Conservation (phyloP, 2,329 filamentous ascomycete genomes). For the Trichoderma sp. region DNA sequence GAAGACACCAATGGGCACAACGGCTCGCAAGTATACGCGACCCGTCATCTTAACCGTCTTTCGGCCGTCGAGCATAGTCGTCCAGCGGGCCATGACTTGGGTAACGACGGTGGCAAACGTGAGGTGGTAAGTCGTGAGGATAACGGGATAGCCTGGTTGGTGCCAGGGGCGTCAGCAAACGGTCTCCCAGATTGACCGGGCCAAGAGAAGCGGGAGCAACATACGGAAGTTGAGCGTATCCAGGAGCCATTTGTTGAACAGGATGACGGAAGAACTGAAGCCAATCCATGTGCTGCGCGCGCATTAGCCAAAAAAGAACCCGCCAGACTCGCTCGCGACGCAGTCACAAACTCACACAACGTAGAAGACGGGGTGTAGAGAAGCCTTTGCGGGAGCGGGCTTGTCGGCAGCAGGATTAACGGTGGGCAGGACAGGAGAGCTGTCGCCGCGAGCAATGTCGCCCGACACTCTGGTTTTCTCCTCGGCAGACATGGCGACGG, state of each 20-base stretch:
- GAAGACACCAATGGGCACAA: constrained; percentile 91
- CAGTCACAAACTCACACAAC: constrained; percentile 55
- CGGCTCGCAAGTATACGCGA: constrained; percentile 85
- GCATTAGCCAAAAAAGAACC: constrained; percentile 2
- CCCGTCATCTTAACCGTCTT: constrained; percentile 98
- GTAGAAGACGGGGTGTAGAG: constrained; percentile 80
- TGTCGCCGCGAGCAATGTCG: constrained; percentile 63
- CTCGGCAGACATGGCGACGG: constrained; percentile 45
- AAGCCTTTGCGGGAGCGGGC: constrained; percentile 58
- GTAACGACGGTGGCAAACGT: constrained; percentile 91
- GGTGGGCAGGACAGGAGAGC: constrained; percentile 68
- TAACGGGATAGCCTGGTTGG: constrained; percentile 65
- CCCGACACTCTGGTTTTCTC: constrained; percentile 84
- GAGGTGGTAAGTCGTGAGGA: constrained; percentile 95
- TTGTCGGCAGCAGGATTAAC: constrained; percentile 76
- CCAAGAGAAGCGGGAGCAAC: constrained; percentile 22
- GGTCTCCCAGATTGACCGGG: not conserved
- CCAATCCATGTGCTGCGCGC: constrained; percentile 77
- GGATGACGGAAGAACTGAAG: constrained; percentile 88
- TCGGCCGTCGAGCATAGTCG: constrained; percentile 83
- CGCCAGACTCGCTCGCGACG: not conserved
- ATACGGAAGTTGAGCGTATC: constrained; percentile 73
- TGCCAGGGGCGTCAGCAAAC: constrained; percentile 19
- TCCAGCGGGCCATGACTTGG: constrained; percentile 87
- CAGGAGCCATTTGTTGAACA: constrained; percentile 99